Evolutionary conservation across 2,329 filamentous ascomycete genomes (phyloP), one percentile per base, ranked within the genome.

Genomic region (Claviceps pazoutovae): DNA sequence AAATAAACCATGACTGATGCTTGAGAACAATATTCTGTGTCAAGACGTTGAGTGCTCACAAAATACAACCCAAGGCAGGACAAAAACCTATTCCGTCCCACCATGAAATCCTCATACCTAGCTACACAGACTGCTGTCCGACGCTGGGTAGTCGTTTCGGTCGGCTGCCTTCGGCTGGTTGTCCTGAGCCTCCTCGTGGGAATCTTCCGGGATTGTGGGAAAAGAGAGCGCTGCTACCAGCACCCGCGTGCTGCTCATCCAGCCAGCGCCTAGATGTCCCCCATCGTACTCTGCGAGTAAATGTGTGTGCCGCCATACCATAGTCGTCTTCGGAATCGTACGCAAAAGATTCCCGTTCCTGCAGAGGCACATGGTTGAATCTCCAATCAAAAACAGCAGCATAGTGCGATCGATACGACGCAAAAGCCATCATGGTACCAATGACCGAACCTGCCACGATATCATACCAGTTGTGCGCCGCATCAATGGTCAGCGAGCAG

Each of bases 401-500:
- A 57, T 84, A 88, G 1, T 79, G 75, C 70, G 81, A 80, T 23
- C 84, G 71, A 62, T 85, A 88, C 0, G 75, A 66, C 2, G 74
- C 76, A 54, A 85, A 73, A 0, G 83, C 82, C 64, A 82, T 76
- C 43, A 77, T 57, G 1, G 72, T 78, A 1, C 84, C 84, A 49
- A 88, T 84, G 11, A 74, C 60, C 0, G 74, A 78, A 1, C 84
- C 84, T 0, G 75, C 81, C 0, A 84, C 56, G 43, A 86, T 74
- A 54, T 88, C 84, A 54, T 84, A 85, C 79, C 80, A 83, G 60
- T 85, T 79, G 63, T 88, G 83, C 41, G 74, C 81, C 53, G 80
- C 74, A 56, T 85, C 76, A 51, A 86, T 78, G 1, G 78, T 82
- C 7, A 86, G 67, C 0, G 76, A 73, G 16, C 80, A 79, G 5